phyloP scores from a whole-genome alignment of 1,284 basidiomycete genomes.

The Amylostereum areolatum region DNA sequence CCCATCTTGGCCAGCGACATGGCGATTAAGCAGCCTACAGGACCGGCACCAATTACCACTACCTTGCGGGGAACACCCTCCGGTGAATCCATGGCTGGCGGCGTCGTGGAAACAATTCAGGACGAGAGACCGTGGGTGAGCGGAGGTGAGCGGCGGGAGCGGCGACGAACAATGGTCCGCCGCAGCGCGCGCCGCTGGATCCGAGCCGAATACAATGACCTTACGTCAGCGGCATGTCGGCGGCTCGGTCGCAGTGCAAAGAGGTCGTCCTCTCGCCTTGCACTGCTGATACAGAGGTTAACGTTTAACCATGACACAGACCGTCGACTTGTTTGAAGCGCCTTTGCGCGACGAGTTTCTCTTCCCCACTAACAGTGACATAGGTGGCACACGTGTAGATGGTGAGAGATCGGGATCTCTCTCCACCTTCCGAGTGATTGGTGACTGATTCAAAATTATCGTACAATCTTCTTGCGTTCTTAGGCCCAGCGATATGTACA shows the following conservation, averaged over 20 bases:
- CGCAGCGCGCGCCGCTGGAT: too few species aligned
- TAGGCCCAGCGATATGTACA: conserved; percentile 53
- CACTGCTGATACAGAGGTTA: not conserved
- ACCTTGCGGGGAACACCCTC: conserved; percentile 32
- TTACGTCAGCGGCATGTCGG: too few species aligned
- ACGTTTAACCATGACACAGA: not conserved
- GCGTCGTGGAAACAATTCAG: too few species aligned
- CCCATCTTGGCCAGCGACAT: conserved; percentile 83
- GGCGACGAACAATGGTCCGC: too few species aligned
- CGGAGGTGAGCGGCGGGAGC: too few species aligned
- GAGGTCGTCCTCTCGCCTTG: not conserved
- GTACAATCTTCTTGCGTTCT: conserved; percentile 4
- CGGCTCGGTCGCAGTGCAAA: too few species aligned
- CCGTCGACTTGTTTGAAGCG: not conserved
- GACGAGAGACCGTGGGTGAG: too few species aligned
- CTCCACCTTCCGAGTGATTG: not conserved
- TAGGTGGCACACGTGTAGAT: conserved; percentile 38
- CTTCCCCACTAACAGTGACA: conserved; percentile 53
- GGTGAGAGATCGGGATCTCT: conserved; percentile 1
- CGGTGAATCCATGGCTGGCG: not conserved
- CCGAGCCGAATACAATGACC: too few species aligned
- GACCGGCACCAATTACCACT: conserved; percentile 80
- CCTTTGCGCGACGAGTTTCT: conserved; percentile 50
- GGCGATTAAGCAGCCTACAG: conserved; percentile 91
- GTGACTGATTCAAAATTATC: not conserved